Conservation (phyloP, 1,139 yeast genomes). For the Hansenula lynferdii region DNA sequence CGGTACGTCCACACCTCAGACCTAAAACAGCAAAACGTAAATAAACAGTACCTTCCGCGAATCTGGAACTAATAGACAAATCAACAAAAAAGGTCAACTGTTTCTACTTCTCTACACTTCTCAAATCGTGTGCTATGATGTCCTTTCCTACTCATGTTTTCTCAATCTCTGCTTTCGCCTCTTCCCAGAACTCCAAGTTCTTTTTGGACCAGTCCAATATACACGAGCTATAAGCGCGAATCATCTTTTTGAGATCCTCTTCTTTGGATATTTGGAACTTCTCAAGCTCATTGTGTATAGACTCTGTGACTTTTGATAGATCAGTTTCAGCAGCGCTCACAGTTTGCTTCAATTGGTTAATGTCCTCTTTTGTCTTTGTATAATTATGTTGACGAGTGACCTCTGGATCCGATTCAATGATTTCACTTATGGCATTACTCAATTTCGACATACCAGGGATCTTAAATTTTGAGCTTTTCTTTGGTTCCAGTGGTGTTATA, state of each 20-base stretch:
- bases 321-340: conserved; percentile 54
- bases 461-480: conserved; percentile 31
- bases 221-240: conserved; percentile 50
- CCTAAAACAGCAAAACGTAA: too few relatives aligned
- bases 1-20: too few relatives aligned
- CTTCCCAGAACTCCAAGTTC: conserved; percentile 72
- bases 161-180: conserved; percentile 39
- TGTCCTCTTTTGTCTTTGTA: conserved; percentile 45
- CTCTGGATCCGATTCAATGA: conserved; percentile 69
- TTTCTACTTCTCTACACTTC: too few relatives aligned
- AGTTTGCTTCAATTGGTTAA: conserved; percentile 51
- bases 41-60: too few relatives aligned
- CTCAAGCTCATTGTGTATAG: conserved; percentile 41
- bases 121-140: not conserved
- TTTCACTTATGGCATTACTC: conserved; percentile 60
- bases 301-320: conserved; percentile 45
- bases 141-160: not conserved
- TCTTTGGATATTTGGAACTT: conserved; percentile 28
- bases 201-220: conserved; percentile 67
- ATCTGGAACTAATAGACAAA: too few relatives aligned
- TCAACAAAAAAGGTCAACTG: too few relatives aligned
- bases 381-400: conserved; percentile 56
- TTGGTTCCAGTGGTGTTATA: conserved; percentile 19
- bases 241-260: conserved; percentile 39
- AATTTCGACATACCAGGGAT: conserved; percentile 46